phyloP scores from a whole-genome alignment of 768 basidiomycete genomes.

The Trametes elegans region DNA sequence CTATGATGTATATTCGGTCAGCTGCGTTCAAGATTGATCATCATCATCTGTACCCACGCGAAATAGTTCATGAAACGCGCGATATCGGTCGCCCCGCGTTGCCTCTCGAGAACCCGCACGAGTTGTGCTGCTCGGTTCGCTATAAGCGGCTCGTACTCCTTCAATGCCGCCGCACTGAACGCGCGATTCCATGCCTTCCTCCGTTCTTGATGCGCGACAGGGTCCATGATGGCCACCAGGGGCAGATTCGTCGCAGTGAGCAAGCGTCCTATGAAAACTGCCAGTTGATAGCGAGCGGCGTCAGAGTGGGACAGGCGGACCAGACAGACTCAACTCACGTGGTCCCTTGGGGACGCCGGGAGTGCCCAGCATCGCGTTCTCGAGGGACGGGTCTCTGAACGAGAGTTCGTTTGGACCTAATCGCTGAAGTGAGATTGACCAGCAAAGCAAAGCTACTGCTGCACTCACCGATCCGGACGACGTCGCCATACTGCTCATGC shows the following conservation, averaged over 20 bases:
- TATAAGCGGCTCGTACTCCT: slow-evolving; percentile 44
- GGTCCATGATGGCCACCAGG: slow-evolving; percentile 2
- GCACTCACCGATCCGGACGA: slow-evolving; percentile 36
- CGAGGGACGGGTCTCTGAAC: background rate
- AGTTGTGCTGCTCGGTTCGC: slow-evolving; percentile 39
- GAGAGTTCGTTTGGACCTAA: slow-evolving; percentile 21
- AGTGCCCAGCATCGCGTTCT: background rate
- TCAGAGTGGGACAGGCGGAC: too few relatives aligned
- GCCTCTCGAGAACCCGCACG: slow-evolving; percentile 32
- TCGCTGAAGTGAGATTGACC: background rate
- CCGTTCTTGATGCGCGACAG: slow-evolving; percentile 41
- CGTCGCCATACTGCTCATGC: slow-evolving; percentile 37
- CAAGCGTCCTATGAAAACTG: slow-evolving; percentile 1
- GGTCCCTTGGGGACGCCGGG: slow-evolving; percentile 44
- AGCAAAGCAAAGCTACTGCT: background rate
- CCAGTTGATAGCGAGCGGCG: too few relatives aligned
- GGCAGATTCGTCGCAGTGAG: slow-evolving; percentile 1
- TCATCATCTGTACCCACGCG: slow-evolving; percentile 29
- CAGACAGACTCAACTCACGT: too few relatives aligned
- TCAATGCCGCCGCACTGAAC: slow-evolving; percentile 44
- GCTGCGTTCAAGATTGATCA: background rate
- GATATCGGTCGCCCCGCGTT: slow-evolving; percentile 29
- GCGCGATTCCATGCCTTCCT: slow-evolving; percentile 51
- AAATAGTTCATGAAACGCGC: slow-evolving; percentile 40
- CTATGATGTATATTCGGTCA: slow-evolving; percentile 19